Conservation (phyloP, 176 grass and related monocot genomes). For the Musa schizocarpa region DNA sequence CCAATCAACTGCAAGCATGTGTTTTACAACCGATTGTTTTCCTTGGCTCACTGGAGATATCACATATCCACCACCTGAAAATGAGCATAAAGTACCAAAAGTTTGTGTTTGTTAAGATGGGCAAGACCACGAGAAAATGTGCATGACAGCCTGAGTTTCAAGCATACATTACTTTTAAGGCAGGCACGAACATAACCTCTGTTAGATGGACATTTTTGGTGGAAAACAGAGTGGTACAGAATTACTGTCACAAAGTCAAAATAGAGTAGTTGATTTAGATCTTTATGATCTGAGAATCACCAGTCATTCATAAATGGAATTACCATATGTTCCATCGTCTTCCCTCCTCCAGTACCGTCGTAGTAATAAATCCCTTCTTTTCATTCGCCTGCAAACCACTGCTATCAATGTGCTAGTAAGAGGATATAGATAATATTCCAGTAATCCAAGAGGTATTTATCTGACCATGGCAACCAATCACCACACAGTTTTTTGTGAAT, state of each 20-base stretch:
- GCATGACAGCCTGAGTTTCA: conserved; percentile 1
- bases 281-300: background rate
- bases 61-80: conserved; percentile 26
- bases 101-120: background rate
- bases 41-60: conserved; percentile 28
- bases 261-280: conserved; percentile 3
- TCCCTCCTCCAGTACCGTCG: conserved; percentile 95
- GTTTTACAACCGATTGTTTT: conserved; percentile 26
- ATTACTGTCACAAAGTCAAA: conserved; percentile 17
- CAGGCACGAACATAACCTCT: conserved; percentile 23
- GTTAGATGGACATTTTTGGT: conserved; percentile 15
- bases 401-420: background rate
- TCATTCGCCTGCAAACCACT: conserved; percentile 83
- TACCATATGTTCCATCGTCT: conserved; percentile 99
- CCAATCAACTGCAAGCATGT: conserved; percentile 34
- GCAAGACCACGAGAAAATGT: background rate
- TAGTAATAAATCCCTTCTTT: conserved; percentile 86
- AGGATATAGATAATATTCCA: background rate
- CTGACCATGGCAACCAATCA: conserved; percentile 94
- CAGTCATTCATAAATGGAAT: conserved; percentile 7
- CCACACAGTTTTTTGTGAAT: conserved; percentile 93
- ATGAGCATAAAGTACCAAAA: conserved; percentile 7
- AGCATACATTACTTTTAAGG: conserved; percentile 39
- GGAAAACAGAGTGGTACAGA: conserved; percentile 26
- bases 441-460: conserved; percentile 11